Evolutionary conservation across 805 yeast genomes (phyloP).

Genomic region (Kazachstania africana): DNA sequence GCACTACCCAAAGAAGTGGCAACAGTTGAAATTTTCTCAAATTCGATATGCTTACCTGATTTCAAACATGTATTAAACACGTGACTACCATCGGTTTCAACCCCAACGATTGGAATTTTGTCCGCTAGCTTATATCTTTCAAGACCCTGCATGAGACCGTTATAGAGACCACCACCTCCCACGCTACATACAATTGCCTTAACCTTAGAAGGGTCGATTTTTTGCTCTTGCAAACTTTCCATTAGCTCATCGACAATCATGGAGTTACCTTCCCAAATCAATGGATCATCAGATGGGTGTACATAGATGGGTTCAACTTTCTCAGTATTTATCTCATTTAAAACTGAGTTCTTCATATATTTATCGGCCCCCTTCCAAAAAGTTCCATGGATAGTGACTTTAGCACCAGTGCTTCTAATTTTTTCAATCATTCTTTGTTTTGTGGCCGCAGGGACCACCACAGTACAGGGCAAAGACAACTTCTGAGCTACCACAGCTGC

Average conservation of each 20-base stretch:
- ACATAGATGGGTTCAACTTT: slow-evolving; percentile 33
- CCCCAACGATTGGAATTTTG: slow-evolving; percentile 32
- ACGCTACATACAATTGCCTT: slow-evolving; percentile 42
- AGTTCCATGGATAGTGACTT: slow-evolving; percentile 35
- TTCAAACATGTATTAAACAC: slow-evolving; percentile 41
- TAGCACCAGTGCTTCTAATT: slow-evolving; percentile 32
- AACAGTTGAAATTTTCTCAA: slow-evolving; percentile 38
- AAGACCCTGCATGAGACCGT: slow-evolving; percentile 39
- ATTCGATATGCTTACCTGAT: slow-evolving; percentile 32
- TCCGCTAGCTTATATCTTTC: slow-evolving; percentile 25
- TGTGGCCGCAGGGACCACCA: slow-evolving; percentile 46
- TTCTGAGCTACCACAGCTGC: slow-evolving; percentile 37
- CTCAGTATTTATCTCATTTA: slow-evolving; percentile 12
- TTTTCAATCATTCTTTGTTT: slow-evolving; percentile 34
- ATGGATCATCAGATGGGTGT: slow-evolving; percentile 42
- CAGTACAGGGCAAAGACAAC: slow-evolving; percentile 34
- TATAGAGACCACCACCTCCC: slow-evolving; percentile 49
- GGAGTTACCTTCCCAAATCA: slow-evolving; percentile 46
- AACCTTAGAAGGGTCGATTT: slow-evolving; percentile 16
- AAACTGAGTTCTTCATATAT: slow-evolving; percentile 26
- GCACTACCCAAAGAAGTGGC: slow-evolving; percentile 59
- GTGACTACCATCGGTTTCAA: slow-evolving; percentile 56
- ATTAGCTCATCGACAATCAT: slow-evolving; percentile 35
- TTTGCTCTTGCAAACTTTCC: slow-evolving; percentile 14
- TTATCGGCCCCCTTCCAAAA: slow-evolving; percentile 41